phyloP scores from a whole-genome alignment of 2,329 filamentous ascomycete species.

The Aureobasidium pullulans region DNA sequence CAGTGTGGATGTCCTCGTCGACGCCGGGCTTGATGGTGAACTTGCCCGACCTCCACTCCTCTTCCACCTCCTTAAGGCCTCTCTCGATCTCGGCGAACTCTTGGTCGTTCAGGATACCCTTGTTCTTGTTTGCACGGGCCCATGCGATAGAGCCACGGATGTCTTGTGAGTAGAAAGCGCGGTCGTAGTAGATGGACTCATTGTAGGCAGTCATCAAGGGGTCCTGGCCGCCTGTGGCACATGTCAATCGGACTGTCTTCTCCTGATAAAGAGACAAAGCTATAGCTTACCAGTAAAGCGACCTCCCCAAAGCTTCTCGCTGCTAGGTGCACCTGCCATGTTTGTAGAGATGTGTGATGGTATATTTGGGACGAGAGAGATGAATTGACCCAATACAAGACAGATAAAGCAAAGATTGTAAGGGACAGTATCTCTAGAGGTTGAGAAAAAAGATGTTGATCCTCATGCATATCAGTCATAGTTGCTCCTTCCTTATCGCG shows the following conservation, averaged over 20 bases:
- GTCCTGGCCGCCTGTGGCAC: constrained; percentile 61
- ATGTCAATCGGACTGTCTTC: background rate
- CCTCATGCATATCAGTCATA: constrained; percentile 1
- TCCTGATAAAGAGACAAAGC: background rate
- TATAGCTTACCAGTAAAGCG: constrained; percentile 47
- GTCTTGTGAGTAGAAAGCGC: constrained; percentile 69
- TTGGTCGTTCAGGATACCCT: constrained; percentile 61
- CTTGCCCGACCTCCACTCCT: constrained; percentile 40
- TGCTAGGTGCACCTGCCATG: constrained; percentile 23
- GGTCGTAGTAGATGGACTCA: constrained; percentile 71
- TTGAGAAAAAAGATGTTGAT: background rate
- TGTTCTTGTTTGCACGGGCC: constrained; percentile 69
- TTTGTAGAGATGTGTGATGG: background rate
- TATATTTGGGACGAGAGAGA: background rate
- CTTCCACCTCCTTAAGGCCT: constrained; percentile 55
- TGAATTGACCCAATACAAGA: background rate
- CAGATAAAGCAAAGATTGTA: background rate
- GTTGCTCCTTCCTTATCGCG: constrained; percentile 9
- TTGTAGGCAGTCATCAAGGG: constrained; percentile 85
- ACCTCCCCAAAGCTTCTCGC: constrained; percentile 54
- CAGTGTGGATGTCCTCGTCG: constrained; percentile 50
- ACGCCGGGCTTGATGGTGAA: constrained; percentile 42
- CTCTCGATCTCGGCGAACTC: constrained; percentile 69
- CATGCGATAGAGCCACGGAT: constrained; percentile 76
- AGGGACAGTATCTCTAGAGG: background rate